Evolutionary conservation across 2,329 filamentous ascomycete species (phyloP), one percentile per base, ranked within the genome.

Genomic region (Rutstroemia sydowiana): DNA sequence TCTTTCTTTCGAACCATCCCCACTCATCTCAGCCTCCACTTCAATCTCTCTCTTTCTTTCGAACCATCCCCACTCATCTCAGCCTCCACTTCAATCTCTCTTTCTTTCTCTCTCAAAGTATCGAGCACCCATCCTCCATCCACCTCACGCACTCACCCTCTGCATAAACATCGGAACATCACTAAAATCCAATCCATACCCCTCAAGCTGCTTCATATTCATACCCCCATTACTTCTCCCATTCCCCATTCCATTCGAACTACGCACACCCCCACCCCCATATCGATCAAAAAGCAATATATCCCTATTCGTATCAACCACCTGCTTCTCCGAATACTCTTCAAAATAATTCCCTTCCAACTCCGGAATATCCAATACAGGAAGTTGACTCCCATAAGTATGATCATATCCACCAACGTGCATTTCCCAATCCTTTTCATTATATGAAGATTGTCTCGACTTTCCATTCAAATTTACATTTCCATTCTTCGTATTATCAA

Each of bases 281-380:
- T 55, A 64, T 4, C 57, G 54, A 52, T 64, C 61, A 3, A 63
- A 41, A 10, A 60, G 53, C 3, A 63, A 48, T 57, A 64, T 62
- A 9, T 62, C 58, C 1, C 49, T 49, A 51, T 2, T 53, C 32
- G 13, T 48, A 11, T 21, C n/a, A n/a, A n/a, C n/a, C n/a, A n/a
- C 56, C 50, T 14, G 55, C n/a, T 49, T 3, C 36, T 31, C 26
- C 51, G 48, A 3, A 3, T 56, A 45, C 9, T 58, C 34, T 20
- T 57, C 49, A 34, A 47, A 45, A 20, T 48, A 41, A 5, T 18
- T 40, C 11, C 54, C 47, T 32, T 60, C 57, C 21, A 59, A 56
- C 32, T 58, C 53, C 1, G 18, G 28, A 8, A 21, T 20, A 8
- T 40, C 14, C n/a, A 20, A 23, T 6, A 44, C 21, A 10, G n/a